A percentile compares a stretch with the other conserved stretches of the same genome.
Conservation (phyloP, 805 yeast genomes). For the Spathaspora girioi region DNA sequence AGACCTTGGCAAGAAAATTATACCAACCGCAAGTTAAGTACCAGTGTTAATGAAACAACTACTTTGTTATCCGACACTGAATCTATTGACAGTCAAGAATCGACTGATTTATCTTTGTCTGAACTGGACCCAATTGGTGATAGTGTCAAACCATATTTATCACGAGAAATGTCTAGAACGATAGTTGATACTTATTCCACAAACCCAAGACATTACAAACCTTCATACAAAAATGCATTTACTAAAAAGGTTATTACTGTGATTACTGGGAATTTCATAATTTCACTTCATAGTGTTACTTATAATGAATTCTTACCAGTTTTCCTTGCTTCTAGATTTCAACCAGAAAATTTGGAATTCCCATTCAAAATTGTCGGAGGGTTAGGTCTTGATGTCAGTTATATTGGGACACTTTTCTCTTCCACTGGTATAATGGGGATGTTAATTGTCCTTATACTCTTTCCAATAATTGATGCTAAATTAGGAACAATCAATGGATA, state of each 20-base stretch:
- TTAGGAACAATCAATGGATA: conserved; percentile 29
- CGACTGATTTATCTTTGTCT: background rate
- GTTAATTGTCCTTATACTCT: conserved; percentile 24
- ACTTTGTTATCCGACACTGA: conserved; percentile 1
- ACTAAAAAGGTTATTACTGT: conserved; percentile 30
- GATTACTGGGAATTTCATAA: conserved; percentile 29
- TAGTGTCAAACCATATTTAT: conserved; percentile 9
- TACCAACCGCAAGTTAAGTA: background rate
- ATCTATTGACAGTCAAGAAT: conserved; percentile 1
- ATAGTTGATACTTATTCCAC: conserved; percentile 14
- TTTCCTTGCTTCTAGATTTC: conserved; percentile 29
- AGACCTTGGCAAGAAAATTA: conserved; percentile 7
- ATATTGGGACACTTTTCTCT: conserved; percentile 33
- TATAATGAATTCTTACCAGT: conserved; percentile 37
- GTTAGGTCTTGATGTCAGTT: conserved; percentile 27
- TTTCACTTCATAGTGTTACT: conserved; percentile 29
- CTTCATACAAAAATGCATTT: conserved; percentile 12
- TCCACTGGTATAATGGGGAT: conserved; percentile 36
- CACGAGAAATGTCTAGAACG: conserved; percentile 11
- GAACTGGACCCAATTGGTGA: background rate
- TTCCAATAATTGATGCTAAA: conserved; percentile 30
- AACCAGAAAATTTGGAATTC: conserved; percentile 21
- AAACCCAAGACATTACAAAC: conserved; percentile 1
- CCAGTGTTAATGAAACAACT: background rate
- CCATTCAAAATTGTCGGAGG: conserved; percentile 37